A percentile compares a stretch with the other conserved stretches of the same genome.
Conservation (phyloP, 1,284 basidiomycete genomes). For the Moesziomyces globuligerus region DNA sequence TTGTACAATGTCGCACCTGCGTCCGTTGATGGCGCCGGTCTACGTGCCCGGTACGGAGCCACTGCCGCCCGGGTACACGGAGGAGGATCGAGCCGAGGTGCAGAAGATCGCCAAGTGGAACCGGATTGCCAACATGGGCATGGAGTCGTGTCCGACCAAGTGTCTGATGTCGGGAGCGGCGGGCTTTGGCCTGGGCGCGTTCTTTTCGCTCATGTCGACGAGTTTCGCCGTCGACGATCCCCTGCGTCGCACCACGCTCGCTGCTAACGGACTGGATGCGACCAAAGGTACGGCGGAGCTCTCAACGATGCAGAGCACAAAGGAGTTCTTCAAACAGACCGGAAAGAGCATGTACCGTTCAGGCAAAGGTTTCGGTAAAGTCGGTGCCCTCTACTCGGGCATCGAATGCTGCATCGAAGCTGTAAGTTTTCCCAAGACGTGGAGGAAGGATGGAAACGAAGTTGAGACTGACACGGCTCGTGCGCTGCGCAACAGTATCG, state of each 20-base stretch:
- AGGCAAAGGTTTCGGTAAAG: constrained; percentile 93
- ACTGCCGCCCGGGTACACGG: constrained; percentile 80
- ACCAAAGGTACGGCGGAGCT: constrained; percentile 23
- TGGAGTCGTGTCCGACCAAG: constrained; percentile 87
- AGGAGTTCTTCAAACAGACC: constrained; percentile 91
- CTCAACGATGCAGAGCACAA: constrained; percentile 75
- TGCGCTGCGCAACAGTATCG: constrained; percentile 48
- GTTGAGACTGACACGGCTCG: too few species aligned
- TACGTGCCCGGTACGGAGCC: constrained; percentile 70
- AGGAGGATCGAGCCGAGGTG: constrained; percentile 79
- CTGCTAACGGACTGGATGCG: constrained; percentile 27
- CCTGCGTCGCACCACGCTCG: constrained; percentile 52
- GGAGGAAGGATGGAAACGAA: not conserved
- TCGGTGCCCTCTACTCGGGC: constrained; percentile 90
- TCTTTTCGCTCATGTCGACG: constrained; percentile 94
- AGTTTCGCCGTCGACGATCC: constrained; percentile 97
- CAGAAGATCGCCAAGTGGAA: constrained; percentile 80
- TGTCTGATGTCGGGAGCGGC: constrained; percentile 76
- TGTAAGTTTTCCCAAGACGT: constrained; percentile 71
- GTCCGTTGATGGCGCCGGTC: constrained; percentile 53
- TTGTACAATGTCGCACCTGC: constrained; percentile 24
- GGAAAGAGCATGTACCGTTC: constrained; percentile 88
- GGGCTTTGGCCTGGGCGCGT: constrained; percentile 92
- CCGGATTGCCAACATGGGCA: constrained; percentile 75
- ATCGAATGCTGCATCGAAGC: constrained; percentile 96